Base-by-base conservation (phyloP, 176 grass and related monocot species). In the Pontederia crassipes region DNA sequence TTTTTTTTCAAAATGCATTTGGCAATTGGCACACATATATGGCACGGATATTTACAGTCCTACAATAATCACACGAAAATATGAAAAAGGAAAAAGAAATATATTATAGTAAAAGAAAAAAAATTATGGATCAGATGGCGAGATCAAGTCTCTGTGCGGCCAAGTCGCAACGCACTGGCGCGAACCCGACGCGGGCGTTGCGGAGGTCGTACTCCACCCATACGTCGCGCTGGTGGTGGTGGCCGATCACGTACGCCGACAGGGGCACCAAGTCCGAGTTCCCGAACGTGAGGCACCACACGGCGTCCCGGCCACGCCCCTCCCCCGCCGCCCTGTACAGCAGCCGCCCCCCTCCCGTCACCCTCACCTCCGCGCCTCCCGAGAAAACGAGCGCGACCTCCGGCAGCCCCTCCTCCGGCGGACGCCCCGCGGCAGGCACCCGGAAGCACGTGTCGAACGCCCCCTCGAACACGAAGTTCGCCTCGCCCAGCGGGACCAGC, bases 141-240 rank as follows among this genome's bases (percentile, higher is more conserved):
- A 64, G 59, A 15, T 55, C 71, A 8, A 83, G 74, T 17, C 56
- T 54, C 49, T 74, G 63, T 29, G 50, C 69, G 26, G 76, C 82
- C n/a, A 78, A 56, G 62, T 83, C 86, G 73, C 86, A 95, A 10
- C 77, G 70, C 8, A 68, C 52, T 0, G 77, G 77, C 20, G 86
- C 82, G 17, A 95, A 83, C 28, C 86, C 82, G 52, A 89, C 75
- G 52, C 79, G 82, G 28, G 79, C 49, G 58, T 95, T 95, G 57
- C 70, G 58, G 12, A 95, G 78, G 68, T 95, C 90, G 69, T 86
- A 95, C 68, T 95, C 82, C 8, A 95, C 90, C 90, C 86, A 95
- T 53, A 85, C 71, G 62, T 95, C 71, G 66, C 89, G 80, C 77
- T 95, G 82, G 82, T 95, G 86, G 74, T 95, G 80, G 82, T 89